Evolutionary conservation across 2,329 filamentous ascomycete genomes (phyloP).

Genomic region (Thielaviopsis populi): DNA sequence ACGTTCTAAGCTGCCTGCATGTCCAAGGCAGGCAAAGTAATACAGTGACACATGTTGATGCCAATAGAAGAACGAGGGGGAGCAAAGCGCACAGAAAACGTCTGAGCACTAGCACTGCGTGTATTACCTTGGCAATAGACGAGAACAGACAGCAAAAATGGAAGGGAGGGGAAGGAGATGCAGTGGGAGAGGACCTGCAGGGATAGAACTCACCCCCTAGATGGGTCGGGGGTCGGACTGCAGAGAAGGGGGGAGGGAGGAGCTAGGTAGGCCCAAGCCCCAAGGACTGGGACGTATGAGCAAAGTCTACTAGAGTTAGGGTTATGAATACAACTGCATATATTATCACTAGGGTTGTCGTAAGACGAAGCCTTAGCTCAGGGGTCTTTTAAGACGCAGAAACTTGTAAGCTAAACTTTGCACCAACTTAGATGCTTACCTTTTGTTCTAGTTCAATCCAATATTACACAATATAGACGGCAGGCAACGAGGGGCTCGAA

Average conservation of each 20-base stretch:
- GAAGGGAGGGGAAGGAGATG: not conserved
- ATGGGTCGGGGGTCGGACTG: not conserved
- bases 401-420: not conserved
- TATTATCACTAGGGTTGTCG: not conserved
- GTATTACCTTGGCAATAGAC: not conserved
- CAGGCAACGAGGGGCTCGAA: not conserved
- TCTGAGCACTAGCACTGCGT: not conserved
- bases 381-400: not conserved
- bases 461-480: not conserved
- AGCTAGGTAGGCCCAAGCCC: not conserved
- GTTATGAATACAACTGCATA: not conserved
- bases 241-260: not conserved
- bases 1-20: no score
- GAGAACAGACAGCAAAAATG: slow-evolving; percentile 1
- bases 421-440: not conserved
- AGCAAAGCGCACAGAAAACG: slow-evolving; percentile 2
- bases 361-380: not conserved
- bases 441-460: not conserved
- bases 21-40: no score
- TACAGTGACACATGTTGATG: no score
- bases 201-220: not conserved
- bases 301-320: not conserved
- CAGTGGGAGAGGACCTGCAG: not conserved
- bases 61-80: not conserved
- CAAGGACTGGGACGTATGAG: not conserved